These are phyloP conservation scores for Zygosaccharomyces pseudobailii DNA, from an alignment of 1,139 yeast genomes.

Conservation along the genomic window DNA sequence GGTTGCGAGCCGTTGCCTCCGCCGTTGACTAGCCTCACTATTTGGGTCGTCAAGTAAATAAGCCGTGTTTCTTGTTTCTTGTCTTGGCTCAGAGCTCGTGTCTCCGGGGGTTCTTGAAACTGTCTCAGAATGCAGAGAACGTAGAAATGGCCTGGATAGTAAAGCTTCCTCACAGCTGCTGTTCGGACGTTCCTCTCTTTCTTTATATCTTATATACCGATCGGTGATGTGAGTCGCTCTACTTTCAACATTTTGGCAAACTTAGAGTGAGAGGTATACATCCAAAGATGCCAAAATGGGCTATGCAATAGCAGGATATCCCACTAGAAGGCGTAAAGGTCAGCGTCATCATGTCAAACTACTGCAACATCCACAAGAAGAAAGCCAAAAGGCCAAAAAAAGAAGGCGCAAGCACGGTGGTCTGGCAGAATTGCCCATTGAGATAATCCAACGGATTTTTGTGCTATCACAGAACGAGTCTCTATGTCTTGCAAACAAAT, in stretches of 20 bases:
- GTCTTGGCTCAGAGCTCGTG: not conserved
- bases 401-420: not conserved
- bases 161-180: no score
- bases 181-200: no score
- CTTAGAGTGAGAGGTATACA: not conserved
- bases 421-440: slow-evolving; percentile 9
- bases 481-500: slow-evolving; percentile 7
- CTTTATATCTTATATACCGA: no score
- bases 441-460: slow-evolving; percentile 10
- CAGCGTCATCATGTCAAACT: slow-evolving; percentile 1
- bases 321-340: slow-evolving; percentile 11
- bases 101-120: not conserved
- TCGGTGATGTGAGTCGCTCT: not conserved
- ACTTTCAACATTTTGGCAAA: not conserved
- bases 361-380: not conserved
- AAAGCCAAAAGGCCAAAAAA: not conserved
- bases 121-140: not conserved
- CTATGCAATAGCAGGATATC: slow-evolving; percentile 19
- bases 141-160: no score
- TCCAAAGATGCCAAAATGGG: slow-evolving; percentile 15
- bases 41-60: not conserved
- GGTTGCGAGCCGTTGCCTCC: not conserved
- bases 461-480: slow-evolving; percentile 7
- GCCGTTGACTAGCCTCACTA: not conserved
- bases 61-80: not conserved